Percentiles rank a stretch among this genome's conserved stretches.
phyloP scores from a whole-genome alignment of 2,329 filamentous ascomycete species.

The Apiospora aurea region DNA sequence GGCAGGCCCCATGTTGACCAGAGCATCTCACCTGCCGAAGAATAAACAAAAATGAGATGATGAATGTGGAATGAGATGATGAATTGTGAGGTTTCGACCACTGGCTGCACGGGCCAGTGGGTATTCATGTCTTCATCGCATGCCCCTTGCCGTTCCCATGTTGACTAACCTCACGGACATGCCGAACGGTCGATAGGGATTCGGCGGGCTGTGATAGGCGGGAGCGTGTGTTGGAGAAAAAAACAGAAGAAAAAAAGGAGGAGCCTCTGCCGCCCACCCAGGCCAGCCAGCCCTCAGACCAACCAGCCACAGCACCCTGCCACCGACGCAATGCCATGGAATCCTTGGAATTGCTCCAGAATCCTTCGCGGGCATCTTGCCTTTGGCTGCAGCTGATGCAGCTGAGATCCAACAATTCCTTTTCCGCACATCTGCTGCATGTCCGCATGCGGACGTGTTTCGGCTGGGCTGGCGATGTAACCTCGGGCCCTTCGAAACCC shows the following conservation, averaged over 20 bases:
- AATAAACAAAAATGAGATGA: background rate
- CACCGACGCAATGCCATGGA: background rate
- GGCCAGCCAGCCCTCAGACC: background rate
- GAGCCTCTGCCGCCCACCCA: background rate
- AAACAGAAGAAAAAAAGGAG: conserved; percentile 2
- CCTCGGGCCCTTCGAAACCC: conserved; percentile 19
- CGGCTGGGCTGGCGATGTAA: conserved; percentile 12
- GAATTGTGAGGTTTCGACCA: background rate
- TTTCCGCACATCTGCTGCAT: conserved; percentile 20
- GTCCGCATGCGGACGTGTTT: conserved; percentile 8
- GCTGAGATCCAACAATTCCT: conserved; percentile 11
- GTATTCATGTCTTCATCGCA: background rate
- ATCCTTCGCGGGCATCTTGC: conserved; percentile 14
- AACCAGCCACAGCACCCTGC: background rate
- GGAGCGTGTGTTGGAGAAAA: background rate
- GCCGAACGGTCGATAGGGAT: conserved; percentile 4
- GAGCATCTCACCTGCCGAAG: background rate
- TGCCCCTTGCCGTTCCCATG: background rate
- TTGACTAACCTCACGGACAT: conserved; percentile 11
- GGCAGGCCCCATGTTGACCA: background rate
- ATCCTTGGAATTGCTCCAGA: conserved; percentile 15
- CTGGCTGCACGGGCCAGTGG: background rate
- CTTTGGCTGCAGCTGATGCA: conserved; percentile 15
- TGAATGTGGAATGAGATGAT: background rate
- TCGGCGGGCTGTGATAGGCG: background rate